Evolutionary conservation across 306 rosid genomes (phyloP), one percentile per base, ranked within the genome.

Genomic region (Rosa lucieae): DNA sequence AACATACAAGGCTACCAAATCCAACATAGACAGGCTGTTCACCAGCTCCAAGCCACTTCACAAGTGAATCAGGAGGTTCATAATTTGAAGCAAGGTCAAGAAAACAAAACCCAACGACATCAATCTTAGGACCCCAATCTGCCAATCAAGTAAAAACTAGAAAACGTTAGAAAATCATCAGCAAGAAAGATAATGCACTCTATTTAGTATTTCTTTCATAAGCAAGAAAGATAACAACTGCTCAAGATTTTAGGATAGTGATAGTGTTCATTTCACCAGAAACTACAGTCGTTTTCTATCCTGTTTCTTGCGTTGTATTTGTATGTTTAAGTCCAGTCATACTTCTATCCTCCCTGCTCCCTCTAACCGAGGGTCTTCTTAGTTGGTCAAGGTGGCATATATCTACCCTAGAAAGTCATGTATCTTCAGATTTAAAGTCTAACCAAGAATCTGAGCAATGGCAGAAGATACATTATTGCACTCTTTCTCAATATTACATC

Each of bases 1-100:
- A 74, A 84, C 98, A 92, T 89, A 94, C 98, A 75, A 94, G 97
- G 91, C 98, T 94, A 43, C 98, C 98, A 80, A 94, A 94, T 86
- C 98, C 98, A 82, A 92, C 80, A 76, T 94, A 94, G 58, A 94
- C 88, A 75, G 98, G 98, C 71, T 26, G 77, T 53, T 83, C 77
- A 69, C 97, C 98, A 76, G 84, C 91, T 82, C 83, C 83, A 79
- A 94, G 94, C 97, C 97, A 94, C 81, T 88, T 84, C 76, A 85
- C 89, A 39, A 94, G 92, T 12, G 89, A 73, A 63, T 83, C 80
- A 6, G 93, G 94, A n/a, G 97, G 97, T 82, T 87, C 88, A 83
- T 89, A 92, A 70, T 84, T 88, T 73, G 97, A 92, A 78, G 97
- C 98, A 82, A 94, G 97, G 84, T 94, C 97, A 80, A 94, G 97